Base-by-base conservation (phyloP, 106 monocot genomes). In the Narthecium ossifragum region DNA sequence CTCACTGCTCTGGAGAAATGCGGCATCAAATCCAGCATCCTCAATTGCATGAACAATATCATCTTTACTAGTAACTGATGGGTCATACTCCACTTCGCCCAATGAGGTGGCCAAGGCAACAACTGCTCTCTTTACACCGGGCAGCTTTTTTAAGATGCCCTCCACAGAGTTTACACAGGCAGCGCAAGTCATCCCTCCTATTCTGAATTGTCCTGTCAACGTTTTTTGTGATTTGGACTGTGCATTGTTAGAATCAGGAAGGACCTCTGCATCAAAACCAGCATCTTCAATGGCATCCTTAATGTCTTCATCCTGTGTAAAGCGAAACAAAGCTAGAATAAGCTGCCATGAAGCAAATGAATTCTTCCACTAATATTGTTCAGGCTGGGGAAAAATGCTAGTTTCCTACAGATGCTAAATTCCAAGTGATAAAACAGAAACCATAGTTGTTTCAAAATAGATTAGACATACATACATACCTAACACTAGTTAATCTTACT, bases 121-220 rank as follows among this genome's bases (percentile, higher is more conserved):
- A 58, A 87, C 81, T 59, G 84, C 96, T 53, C 81, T 73, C 64
- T 84, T 91, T n/a, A 98, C 79, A 57, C 96, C 96, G 59, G 84
- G 83, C 24, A 98, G 72, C 53, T 87, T 91, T 57, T 31, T 68
- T 25, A 98, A 75, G 51, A 91, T 85, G 31, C 81, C 86, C 79
- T 98, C 96, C 39, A 98, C 86, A 55, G 90, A 91, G 67, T 77
- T 98, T 46, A 84, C 96, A 72, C 96, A 98, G 26, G 86, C 86
- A n/a, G 90, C 84, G 55, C 96, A 98, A 31, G 86, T 98, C 96
- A 98, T 98, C 24, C 96, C 96, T 0, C 86, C 83, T 63, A 98
- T 98, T 49, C 73, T 81, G 62, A 98, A 98, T 52, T 98, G 96
- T 14, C 84, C 90, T 7, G 78, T 61, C 34, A 90, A 67, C 33